phyloP scores from a whole-genome alignment of 192 early-diverging fungal species.

The Rhizophlyctis rosea region DNA sequence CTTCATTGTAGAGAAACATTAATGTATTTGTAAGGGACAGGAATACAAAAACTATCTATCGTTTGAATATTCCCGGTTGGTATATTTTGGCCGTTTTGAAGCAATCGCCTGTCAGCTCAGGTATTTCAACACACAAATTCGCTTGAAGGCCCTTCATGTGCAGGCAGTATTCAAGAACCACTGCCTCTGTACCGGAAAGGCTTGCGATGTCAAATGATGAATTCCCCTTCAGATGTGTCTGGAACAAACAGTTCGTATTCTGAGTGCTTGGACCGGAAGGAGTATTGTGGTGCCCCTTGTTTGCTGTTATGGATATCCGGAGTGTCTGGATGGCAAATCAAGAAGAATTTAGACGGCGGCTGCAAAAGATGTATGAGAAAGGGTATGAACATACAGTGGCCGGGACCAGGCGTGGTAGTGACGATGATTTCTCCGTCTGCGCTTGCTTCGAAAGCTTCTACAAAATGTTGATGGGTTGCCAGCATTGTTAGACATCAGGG shows the following conservation, averaged over 20 bases:
- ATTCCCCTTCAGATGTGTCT: slow-evolving; percentile 45
- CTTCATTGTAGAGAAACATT: no score
- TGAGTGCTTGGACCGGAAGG: slow-evolving; percentile 55
- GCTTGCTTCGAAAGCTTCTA: no score
- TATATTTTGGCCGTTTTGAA: no score
- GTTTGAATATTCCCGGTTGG: no score
- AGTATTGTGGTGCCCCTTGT: slow-evolving; percentile 44
- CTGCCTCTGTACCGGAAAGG: not conserved
- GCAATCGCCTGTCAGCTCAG: no score
- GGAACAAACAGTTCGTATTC: slow-evolving; percentile 59
- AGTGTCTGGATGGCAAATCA: slow-evolving; percentile 30
- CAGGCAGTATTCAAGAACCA: no score
- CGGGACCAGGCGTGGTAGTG: slow-evolving; percentile 49
- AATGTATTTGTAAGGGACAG: no score
- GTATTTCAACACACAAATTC: no score
- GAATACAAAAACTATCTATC: no score
- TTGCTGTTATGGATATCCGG: slow-evolving; percentile 43
- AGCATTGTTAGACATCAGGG: no score
- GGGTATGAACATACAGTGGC: slow-evolving; percentile 37
- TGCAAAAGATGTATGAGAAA: not conserved
- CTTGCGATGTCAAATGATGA: slow-evolving; percentile 34
- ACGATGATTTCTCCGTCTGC: slow-evolving; percentile 28
- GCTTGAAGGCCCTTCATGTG: no score
- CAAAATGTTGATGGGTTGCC: no score
- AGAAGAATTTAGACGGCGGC: slow-evolving; percentile 2